Evolutionary conservation across 2,329 filamentous ascomycete species (phyloP), one percentile per base, ranked within the genome.

Genomic region (Mariannaea sp.): DNA sequence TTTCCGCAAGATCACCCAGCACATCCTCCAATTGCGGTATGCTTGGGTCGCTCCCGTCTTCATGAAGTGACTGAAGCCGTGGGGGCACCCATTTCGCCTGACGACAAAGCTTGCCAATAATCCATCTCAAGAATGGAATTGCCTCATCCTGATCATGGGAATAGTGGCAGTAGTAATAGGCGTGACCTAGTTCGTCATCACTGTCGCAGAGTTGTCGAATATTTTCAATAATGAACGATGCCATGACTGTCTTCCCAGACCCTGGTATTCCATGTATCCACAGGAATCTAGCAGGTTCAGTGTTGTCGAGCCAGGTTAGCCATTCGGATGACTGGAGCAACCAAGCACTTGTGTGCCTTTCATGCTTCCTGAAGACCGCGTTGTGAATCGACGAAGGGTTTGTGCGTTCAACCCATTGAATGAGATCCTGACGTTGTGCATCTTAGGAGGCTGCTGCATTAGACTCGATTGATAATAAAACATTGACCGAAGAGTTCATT

Each of bases 261-360:
- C 46, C 46, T 8, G 46, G 46, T n/a, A 49, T 49, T 3, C 46
- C 46, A 20, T 49, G 29, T 13, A 49, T 26, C 46, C 46, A 42
- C 16, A 49, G 27, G 27, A 8, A 35, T 1, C 38, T 36, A 8
- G 7, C 5, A 13, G 16, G 2, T 14, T 16, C 20, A 10, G n/a
- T 32, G 8, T 9, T 7, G 22, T 14, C 12, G 7, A 42, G 26
- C 46, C 46, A 42, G 8, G 12, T 14, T 17, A 12, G 12, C 46
- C 46, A 49, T 44, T 33, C 41, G 16, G 17, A 7, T 17, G 32
- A 12, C 7, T 27, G 41, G 16, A 44, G 27, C 27, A 44, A 22
- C 41, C 41, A 44, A 16, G 19, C 17, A 9, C 40, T 9, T 10
- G 40, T 43, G 13, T 16, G n/a, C 4, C 8, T 10, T 13, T 43